Evolutionary conservation across 495 filamentous ascomycete species (phyloP).

Genomic region (Usnea hakonensis): DNA sequence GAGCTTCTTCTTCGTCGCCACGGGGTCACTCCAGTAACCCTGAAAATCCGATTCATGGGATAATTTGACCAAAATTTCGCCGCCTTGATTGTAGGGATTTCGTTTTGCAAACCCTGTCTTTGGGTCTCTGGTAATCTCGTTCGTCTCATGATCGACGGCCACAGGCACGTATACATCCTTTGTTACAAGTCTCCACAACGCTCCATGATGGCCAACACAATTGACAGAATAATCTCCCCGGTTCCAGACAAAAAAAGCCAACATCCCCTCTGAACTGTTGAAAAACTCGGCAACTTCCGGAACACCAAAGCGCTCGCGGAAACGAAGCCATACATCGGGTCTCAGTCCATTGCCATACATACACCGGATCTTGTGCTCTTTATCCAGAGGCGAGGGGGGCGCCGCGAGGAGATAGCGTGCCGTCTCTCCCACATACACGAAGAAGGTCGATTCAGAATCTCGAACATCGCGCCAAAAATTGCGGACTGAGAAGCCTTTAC

Average conservation of each 20-base stretch:
- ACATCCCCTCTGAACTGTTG: slow-evolving; percentile 57
- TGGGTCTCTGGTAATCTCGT: slow-evolving; percentile 53
- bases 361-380: slow-evolving; percentile 53
- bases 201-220: slow-evolving; percentile 66
- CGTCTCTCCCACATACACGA: slow-evolving; percentile 80
- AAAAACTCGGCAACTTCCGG: slow-evolving; percentile 56
- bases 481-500: slow-evolving; percentile 59
- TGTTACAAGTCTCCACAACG: slow-evolving; percentile 43
- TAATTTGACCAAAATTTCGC: slow-evolving; percentile 67
- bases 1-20: slow-evolving; percentile 63
- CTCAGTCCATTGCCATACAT: slow-evolving; percentile 75
- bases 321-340: slow-evolving; percentile 67
- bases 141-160: slow-evolving; percentile 57
- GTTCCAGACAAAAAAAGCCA: slow-evolving; percentile 51
- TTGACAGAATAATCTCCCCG: slow-evolving; percentile 52
- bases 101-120: slow-evolving; percentile 60
- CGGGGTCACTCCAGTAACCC: slow-evolving; percentile 61
- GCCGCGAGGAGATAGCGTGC: slow-evolving; percentile 66
- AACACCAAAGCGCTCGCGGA: slow-evolving; percentile 57
- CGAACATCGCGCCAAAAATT: slow-evolving; percentile 70
- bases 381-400: slow-evolving; percentile 56
- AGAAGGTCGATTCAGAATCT: slow-evolving; percentile 58
- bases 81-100: slow-evolving; percentile 56
- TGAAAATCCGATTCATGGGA: slow-evolving; percentile 52
- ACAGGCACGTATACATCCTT: slow-evolving; percentile 56